phyloP scores from a whole-genome alignment of 2,329 filamentous ascomycete genomes.

The Ophiostoma sp. region DNA sequence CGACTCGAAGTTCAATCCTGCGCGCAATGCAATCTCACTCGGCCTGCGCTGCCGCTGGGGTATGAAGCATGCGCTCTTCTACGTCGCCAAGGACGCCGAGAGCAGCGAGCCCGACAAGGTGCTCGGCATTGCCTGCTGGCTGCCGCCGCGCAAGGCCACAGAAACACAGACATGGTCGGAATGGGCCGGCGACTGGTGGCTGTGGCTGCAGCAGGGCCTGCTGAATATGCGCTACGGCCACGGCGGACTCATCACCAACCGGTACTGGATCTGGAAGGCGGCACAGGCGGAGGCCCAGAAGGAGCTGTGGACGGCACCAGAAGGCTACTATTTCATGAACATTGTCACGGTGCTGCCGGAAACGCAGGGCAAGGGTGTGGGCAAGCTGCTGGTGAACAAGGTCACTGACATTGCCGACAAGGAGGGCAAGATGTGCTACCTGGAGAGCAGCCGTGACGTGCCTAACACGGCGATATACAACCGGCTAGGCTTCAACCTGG shows the following conservation, averaged over 20 bases:
- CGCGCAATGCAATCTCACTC: constrained; percentile 11
- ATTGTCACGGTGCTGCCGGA: constrained; percentile 16
- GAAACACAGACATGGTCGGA: constrained; percentile 3
- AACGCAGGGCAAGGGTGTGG: constrained; percentile 10
- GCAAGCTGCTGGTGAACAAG: constrained; percentile 11
- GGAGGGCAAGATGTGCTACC: constrained; percentile 12
- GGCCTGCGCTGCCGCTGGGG: constrained; percentile 16
- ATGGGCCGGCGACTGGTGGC: constrained; percentile 16
- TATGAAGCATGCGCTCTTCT: constrained; percentile 13
- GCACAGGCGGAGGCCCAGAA: constrained; percentile 6
- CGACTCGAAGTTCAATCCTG: not conserved
- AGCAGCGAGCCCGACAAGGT: constrained; percentile 8
- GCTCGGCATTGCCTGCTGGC: constrained; percentile 15
- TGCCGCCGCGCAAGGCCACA: constrained; percentile 6
- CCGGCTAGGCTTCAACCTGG: constrained; percentile 10
- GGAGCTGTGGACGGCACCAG: constrained; percentile 12
- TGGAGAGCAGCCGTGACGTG: constrained; percentile 5
- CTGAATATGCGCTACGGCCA: constrained; percentile 15
- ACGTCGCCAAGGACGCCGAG: constrained; percentile 8
- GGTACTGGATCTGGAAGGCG: constrained; percentile 17
- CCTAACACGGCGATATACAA: constrained; percentile 15
- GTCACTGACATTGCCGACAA: constrained; percentile 14
- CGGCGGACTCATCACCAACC: not conserved
- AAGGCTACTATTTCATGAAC: constrained; percentile 16
- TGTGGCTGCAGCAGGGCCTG: constrained; percentile 16